Base-by-base conservation (phyloP, 208 protist species). In the Wallacemonas sp. region DNA sequence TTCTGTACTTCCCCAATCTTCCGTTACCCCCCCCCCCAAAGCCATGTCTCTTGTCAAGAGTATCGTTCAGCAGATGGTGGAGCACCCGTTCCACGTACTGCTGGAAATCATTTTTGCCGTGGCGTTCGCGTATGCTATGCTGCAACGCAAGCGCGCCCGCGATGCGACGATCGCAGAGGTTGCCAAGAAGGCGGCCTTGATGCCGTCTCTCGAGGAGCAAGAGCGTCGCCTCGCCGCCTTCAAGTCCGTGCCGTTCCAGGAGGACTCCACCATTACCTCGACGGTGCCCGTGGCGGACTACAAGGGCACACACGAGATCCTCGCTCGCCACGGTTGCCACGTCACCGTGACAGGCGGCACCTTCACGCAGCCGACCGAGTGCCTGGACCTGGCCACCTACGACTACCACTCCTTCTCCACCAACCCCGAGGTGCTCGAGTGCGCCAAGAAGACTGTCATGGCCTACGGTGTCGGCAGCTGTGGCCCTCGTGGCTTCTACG, bases 401-500 rank as follows among this genome's bases (percentile, higher is more conserved):
- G 96, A 99, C 74, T 98, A 93, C 67, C 87, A 98, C 47, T 96
- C 92, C 65, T 89, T 98, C 66, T 88, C 94, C 21, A 92, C 87
- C 21, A 52, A 98, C 64, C 77, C 80, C 2, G 76, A 88, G 30
- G 68, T 98, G 38, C 60, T 93, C 29, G 83, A 87, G 26, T 73
- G 84, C n/a, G 92, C 93, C 16, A 79, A 87, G n/a, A 49, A 81
- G 2, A 87, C 92, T 1, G 83, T 99, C 38, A 66, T 85, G 55
- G 92, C 96, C 21, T 99, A 99, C 72, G 98, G 98, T 66, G 95
- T 98, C 17, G 98, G 98, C 26, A 97, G 96, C 39, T 99, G 98
- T 81, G 98, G 98, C 12, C 98, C 98, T 16, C 85, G 97, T 56
- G 95, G 95, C 56, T 99, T 99, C 76, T 99, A 99, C 76, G 98